phyloP scores from a whole-genome alignment of 1,284 basidiomycete genomes.

The Cutaneotrichosporon dermatis region DNA sequence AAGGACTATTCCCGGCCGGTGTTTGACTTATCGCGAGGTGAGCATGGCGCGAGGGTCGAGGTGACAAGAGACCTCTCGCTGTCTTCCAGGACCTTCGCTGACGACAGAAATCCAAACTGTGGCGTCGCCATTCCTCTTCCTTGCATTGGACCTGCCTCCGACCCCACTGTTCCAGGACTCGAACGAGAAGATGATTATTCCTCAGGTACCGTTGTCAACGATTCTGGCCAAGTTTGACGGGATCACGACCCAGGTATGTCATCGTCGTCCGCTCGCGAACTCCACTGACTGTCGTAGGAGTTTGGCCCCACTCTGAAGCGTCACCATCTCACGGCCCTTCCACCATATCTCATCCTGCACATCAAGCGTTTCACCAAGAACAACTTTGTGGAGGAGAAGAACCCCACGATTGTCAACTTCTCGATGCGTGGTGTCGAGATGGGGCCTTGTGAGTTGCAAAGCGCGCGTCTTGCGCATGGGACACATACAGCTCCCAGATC shows the following conservation, averaged over 20 bases:
- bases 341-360: constrained; percentile 88
- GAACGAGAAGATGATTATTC: constrained; percentile 96
- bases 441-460: constrained; percentile 55
- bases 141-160: constrained; percentile 91
- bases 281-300: constrained; percentile 52
- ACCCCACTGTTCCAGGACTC: constrained; percentile 94
- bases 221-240: constrained; percentile 97
- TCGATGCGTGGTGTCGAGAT: constrained; percentile 89
- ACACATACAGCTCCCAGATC: too few relatives aligned
- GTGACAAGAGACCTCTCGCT: too few relatives aligned
- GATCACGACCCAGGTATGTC: constrained; percentile 60
- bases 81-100: constrained; percentile 6
- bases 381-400: constrained; percentile 95
- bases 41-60: constrained; percentile 11
- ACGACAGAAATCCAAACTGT: constrained; percentile 74
- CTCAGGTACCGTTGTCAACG: constrained; percentile 86
- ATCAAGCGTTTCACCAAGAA: constrained; percentile 99
- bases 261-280: too few relatives aligned
- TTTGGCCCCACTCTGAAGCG: constrained; percentile 77
- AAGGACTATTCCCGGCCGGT: constrained; percentile 72
- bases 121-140: constrained; percentile 86
- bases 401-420: constrained; percentile 97
- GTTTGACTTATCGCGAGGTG: constrained; percentile 89
- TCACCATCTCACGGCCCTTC: constrained; percentile 82
- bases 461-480: too few relatives aligned